Conservation (phyloP, 495 filamentous ascomycete genomes). For the Penicillium longicatenatum region DNA sequence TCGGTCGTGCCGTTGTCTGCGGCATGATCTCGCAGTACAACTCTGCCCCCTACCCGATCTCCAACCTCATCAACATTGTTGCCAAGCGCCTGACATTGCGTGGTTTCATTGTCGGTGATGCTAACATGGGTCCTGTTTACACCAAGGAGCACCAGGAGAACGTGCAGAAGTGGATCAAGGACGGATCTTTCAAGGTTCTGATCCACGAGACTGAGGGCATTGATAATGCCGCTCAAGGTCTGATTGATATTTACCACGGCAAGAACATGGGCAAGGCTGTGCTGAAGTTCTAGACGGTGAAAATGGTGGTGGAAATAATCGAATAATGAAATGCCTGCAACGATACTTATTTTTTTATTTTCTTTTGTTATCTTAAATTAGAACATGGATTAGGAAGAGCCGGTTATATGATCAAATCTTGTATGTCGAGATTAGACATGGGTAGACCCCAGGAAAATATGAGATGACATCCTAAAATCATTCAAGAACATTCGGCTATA, state of each 20-base stretch:
- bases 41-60: slow-evolving; percentile 63
- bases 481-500: background rate
- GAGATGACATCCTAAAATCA: background rate
- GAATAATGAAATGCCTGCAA: slow-evolving; percentile 17
- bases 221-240: slow-evolving; percentile 76
- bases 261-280: slow-evolving; percentile 94
- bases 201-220: slow-evolving; percentile 74
- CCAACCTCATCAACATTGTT: slow-evolving; percentile 59
- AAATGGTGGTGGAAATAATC: background rate
- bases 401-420: background rate
- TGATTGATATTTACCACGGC: slow-evolving; percentile 84
- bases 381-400: background rate
- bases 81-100: slow-evolving; percentile 61
- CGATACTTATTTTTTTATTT: background rate
- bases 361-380: background rate
- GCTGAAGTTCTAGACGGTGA: slow-evolving; percentile 59
- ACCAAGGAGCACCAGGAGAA: slow-evolving; percentile 76
- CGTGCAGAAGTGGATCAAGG: slow-evolving; percentile 79
- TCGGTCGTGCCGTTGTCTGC: slow-evolving; percentile 70
- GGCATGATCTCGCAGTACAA: slow-evolving; percentile 85
- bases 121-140: slow-evolving; percentile 71
- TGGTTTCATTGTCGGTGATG: slow-evolving; percentile 77
- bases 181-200: slow-evolving; percentile 77
- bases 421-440: background rate
- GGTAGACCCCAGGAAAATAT: background rate